Percentiles rank a stretch among this genome's conserved stretches.
Conservation (phyloP, 176 grass and related monocot species). For the Stipa capillata region DNA sequence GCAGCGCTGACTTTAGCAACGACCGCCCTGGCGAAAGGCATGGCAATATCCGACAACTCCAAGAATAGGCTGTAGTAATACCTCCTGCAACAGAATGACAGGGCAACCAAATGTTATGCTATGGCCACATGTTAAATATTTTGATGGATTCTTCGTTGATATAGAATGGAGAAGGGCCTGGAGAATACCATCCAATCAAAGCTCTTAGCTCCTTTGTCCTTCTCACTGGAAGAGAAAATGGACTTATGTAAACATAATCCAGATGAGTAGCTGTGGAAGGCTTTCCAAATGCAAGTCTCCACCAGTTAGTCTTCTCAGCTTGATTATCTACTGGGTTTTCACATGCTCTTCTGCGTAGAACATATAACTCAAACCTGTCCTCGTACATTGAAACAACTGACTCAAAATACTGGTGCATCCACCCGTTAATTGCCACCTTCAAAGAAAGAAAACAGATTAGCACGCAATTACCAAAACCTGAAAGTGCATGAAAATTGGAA, state of each 20-base stretch:
- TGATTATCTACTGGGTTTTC: constrained; percentile 31
- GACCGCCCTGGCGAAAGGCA: constrained; percentile 51
- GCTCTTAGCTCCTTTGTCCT: constrained; percentile 82
- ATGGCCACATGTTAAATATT: not conserved
- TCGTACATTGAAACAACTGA: constrained; percentile 90
- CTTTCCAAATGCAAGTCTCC: constrained; percentile 49
- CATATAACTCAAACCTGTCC: constrained; percentile 74
- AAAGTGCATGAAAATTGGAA: not conserved
- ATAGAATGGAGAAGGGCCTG: not conserved
- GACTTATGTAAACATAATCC: constrained; percentile 59
- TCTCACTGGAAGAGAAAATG: constrained; percentile 74
- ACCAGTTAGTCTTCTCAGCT: constrained; percentile 46
- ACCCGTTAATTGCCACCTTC: constrained; percentile 79
- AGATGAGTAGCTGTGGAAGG: constrained; percentile 10
- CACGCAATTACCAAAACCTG: not conserved
- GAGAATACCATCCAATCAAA: constrained; percentile 74
- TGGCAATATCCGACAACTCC: constrained; percentile 80
- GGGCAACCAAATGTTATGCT: not conserved
- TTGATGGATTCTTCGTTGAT: not conserved
- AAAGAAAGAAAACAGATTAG: constrained; percentile 32
- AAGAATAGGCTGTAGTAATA: constrained; percentile 91
- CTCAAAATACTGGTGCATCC: constrained; percentile 77
- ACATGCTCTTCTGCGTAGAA: constrained; percentile 47
- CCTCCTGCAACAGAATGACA: constrained; percentile 54
- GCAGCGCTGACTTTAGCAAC: constrained; percentile 59